phyloP scores from a whole-genome alignment of 345 rosid genomes.

The Eucalyptus guilfoylei region DNA sequence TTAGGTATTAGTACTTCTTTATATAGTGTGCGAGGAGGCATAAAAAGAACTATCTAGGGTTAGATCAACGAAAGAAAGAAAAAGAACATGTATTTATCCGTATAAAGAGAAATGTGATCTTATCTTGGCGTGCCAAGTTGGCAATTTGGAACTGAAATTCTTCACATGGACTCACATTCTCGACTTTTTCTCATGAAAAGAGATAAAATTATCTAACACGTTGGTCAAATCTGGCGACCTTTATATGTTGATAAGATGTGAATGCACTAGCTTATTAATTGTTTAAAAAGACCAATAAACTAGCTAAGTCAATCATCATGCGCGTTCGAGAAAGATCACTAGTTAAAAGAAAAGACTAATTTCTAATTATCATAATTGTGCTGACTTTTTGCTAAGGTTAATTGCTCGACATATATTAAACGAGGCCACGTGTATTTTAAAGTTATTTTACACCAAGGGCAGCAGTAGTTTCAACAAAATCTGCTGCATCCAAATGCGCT shows the following conservation, averaged over 20 bases:
- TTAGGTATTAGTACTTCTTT: background rate
- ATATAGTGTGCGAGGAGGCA: background rate
- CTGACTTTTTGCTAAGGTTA: background rate
- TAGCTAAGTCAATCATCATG: background rate
- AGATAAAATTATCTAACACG: background rate
- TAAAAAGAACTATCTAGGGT: background rate
- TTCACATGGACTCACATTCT: background rate
- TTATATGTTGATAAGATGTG: background rate
- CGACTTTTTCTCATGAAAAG: background rate
- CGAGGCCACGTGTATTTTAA: background rate
- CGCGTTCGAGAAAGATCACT: background rate
- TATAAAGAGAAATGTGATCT: background rate
- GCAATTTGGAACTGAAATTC: background rate
- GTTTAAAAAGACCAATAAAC: background rate
- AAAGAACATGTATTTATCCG: background rate
- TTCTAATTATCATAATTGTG: background rate
- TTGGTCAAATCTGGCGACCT: background rate
- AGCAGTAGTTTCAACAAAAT: background rate
- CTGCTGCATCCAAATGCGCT: background rate
- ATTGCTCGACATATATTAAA: background rate
- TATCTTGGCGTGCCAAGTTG: background rate
- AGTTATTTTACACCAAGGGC: background rate
- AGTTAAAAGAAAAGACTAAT: background rate
- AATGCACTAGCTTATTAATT: background rate
- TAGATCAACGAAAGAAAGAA: background rate